Percentiles rank a stretch among this genome's conserved stretches.
These are phyloP conservation scores for Rhizoctonia solani DNA, from an alignment of 1,284 basidiomycete genomes.

Conservation along the genomic window DNA sequence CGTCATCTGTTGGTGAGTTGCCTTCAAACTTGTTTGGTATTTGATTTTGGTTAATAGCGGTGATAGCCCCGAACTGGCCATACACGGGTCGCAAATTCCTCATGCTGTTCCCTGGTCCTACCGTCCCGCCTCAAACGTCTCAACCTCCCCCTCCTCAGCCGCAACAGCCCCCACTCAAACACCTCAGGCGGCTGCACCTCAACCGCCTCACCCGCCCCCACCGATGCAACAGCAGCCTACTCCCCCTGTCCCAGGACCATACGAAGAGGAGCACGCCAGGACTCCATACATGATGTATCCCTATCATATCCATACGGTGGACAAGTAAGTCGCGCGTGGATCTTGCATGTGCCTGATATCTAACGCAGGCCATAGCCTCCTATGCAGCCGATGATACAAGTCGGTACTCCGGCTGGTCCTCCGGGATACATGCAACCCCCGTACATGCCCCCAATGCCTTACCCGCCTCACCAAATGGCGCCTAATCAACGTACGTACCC, in stretches of 20 bases:
- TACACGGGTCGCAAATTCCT: slow-evolving; percentile 86
- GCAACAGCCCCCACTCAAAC: slow-evolving; percentile 33
- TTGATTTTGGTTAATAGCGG: background rate
- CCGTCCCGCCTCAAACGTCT: slow-evolving; percentile 51
- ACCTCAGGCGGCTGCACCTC: slow-evolving; percentile 21
- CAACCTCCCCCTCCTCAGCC: slow-evolving; percentile 48
- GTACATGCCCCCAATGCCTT: slow-evolving; percentile 81
- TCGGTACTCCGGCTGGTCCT: slow-evolving; percentile 65
- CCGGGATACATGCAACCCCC: slow-evolving; percentile 73
- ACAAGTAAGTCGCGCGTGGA: slow-evolving; percentile 56
- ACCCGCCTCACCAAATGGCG: slow-evolving; percentile 73
- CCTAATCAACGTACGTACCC: slow-evolving; percentile 53
- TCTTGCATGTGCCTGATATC: slow-evolving; percentile 1
- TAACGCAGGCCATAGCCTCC: slow-evolving; percentile 36
- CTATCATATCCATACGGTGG: slow-evolving; percentile 73
- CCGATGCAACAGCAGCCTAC: slow-evolving; percentile 31
- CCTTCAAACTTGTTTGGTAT: background rate
- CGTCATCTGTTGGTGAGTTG: slow-evolving; percentile 69
- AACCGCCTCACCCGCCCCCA: slow-evolving; percentile 7
- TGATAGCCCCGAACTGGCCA: slow-evolving; percentile 76
- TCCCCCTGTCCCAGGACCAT: slow-evolving; percentile 58
- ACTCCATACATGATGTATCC: slow-evolving; percentile 55
- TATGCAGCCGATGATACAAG: slow-evolving; percentile 75
- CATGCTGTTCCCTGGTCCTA: slow-evolving; percentile 62
- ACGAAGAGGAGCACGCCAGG: slow-evolving; percentile 63